phyloP scores from a whole-genome alignment of 73 alveolate species.

The Breviolum minutum region DNA sequence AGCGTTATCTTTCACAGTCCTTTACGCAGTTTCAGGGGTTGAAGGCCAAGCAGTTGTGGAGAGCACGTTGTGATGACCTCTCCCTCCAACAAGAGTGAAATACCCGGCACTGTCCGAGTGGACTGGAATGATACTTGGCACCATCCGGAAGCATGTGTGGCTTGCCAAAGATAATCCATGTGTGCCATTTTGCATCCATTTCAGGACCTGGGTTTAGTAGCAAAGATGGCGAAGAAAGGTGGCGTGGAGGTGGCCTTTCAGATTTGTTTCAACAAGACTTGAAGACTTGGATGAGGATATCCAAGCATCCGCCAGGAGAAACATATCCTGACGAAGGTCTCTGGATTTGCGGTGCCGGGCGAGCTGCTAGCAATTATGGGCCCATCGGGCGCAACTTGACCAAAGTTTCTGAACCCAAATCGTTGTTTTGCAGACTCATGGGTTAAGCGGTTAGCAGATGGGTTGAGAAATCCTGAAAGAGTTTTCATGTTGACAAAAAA shows the following conservation, averaged over 20 bases:
- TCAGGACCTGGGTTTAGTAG: slow-evolving; percentile 60
- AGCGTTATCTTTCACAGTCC: too few relatives aligned
- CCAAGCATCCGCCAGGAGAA: slow-evolving; percentile 58
- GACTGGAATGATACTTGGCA: slow-evolving; percentile 60
- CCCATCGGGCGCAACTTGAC: slow-evolving; percentile 96
- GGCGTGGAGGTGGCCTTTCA: neutral
- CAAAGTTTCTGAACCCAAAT: neutral
- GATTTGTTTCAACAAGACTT: neutral
- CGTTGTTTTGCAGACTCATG: neutral
- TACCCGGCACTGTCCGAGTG: slow-evolving; percentile 67
- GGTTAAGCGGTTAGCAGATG: too few relatives aligned
- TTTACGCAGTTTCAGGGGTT: too few relatives aligned
- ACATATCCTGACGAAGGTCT: slow-evolving; percentile 92
- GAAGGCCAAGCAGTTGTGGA: too few relatives aligned
- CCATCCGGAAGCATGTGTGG: neutral
- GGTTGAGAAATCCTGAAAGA: neutral
- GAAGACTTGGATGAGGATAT: too few relatives aligned
- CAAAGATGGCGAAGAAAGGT: slow-evolving; percentile 32
- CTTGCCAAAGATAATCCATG: neutral
- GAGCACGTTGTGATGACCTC: neutral
- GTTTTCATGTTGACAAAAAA: too few relatives aligned
- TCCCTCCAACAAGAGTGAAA: slow-evolving; percentile 36
- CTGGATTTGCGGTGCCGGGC: slow-evolving; percentile 96
- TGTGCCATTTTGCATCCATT: neutral
- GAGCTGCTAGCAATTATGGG: slow-evolving; percentile 97